phyloP scores from a whole-genome alignment of 1,284 basidiomycete genomes.

The Cutaneotrichosporon spelunceum region DNA sequence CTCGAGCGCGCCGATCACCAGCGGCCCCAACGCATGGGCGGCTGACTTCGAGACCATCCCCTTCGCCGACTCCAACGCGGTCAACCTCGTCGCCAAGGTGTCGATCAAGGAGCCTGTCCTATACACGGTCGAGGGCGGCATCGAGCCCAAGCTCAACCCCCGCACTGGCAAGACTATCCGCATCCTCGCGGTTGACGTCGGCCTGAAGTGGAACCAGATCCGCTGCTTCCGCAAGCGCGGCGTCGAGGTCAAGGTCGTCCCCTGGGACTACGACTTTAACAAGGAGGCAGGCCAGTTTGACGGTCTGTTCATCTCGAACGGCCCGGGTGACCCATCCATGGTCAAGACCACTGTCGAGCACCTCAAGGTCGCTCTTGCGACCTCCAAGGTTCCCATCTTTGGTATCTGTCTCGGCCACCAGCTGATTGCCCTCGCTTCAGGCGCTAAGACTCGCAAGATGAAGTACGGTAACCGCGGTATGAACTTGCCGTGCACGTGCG shows the following conservation, averaged over 20 bases:
- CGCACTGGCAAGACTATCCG: conserved; percentile 72
- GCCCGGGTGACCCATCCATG: conserved; percentile 93
- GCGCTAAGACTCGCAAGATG: conserved; percentile 94
- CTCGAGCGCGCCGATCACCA: conserved; percentile 5
- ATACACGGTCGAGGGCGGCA: conserved; percentile 59
- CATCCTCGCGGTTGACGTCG: conserved; percentile 89
- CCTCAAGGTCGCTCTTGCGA: conserved; percentile 69
- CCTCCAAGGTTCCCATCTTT: conserved; percentile 81
- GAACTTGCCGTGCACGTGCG: conserved; percentile 96
- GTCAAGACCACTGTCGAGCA: conserved; percentile 70
- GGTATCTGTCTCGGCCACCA: conserved; percentile 99
- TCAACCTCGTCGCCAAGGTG: conserved; percentile 87
- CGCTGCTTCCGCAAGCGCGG: conserved; percentile 92
- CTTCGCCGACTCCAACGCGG: conserved; percentile 83
- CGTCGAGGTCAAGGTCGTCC: conserved; percentile 93
- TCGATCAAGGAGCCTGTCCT: conserved; percentile 69
- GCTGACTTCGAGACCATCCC: conserved; percentile 76
- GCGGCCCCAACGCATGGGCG: conserved; percentile 61
- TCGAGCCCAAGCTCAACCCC: conserved; percentile 66
- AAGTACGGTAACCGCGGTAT: conserved; percentile 99
- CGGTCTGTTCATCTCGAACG: conserved; percentile 96
- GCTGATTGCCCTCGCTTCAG: conserved; percentile 89
- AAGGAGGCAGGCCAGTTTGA: conserved; percentile 77
- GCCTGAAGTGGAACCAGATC: conserved; percentile 99
- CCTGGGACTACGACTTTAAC: conserved; percentile 92